A percentile compares a stretch with the other conserved stretches of the same genome.
phyloP scores from a whole-genome alignment of 2,329 filamentous ascomycete species.

The Alternaria sp. region DNA sequence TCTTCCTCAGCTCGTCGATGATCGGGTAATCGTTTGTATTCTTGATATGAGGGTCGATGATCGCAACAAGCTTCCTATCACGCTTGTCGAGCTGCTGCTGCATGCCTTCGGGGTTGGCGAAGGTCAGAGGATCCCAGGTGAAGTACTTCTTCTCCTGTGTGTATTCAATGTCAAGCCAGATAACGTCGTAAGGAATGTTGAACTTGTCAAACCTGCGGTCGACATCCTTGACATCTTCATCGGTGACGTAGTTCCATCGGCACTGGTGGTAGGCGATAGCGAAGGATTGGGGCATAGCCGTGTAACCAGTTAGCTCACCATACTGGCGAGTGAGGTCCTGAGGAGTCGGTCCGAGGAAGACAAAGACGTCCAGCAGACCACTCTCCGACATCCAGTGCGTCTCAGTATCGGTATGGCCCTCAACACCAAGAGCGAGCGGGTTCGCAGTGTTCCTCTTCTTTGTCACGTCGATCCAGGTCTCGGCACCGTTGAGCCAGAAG shows the following conservation, averaged over 20 bases:
- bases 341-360: slow-evolving; percentile 89
- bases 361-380: slow-evolving; percentile 88
- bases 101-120: slow-evolving; percentile 86
- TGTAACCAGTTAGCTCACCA: slow-evolving; percentile 88
- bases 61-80: slow-evolving; percentile 87
- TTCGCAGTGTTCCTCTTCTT: slow-evolving; percentile 78
- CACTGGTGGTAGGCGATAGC: slow-evolving; percentile 95
- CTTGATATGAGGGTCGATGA: slow-evolving; percentile 98
- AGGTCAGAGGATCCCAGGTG: slow-evolving; percentile 91
- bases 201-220: slow-evolving; percentile 95
- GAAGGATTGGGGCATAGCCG: slow-evolving; percentile 89
- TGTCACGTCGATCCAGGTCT: slow-evolving; percentile 95
- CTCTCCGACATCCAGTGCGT: slow-evolving; percentile 98
- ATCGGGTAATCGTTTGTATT: slow-evolving; percentile 80
- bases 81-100: slow-evolving; percentile 83
- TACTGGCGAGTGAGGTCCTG: slow-evolving; percentile 82
- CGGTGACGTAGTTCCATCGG: slow-evolving; percentile 97
- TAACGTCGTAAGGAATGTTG: slow-evolving; percentile 96
- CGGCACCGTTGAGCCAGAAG: slow-evolving; percentile 96
- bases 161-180: slow-evolving; percentile 99
- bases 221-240: slow-evolving; percentile 96
- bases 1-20: slow-evolving; percentile 79
- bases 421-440: slow-evolving; percentile 74
- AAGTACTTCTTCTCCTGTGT: slow-evolving; percentile 98
- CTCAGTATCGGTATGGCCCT: slow-evolving; percentile 74